These are phyloP conservation scores for Aspergillus ustus DNA, from an alignment of 2,329 filamentous ascomycete genomes.

Conservation along the genomic window DNA sequence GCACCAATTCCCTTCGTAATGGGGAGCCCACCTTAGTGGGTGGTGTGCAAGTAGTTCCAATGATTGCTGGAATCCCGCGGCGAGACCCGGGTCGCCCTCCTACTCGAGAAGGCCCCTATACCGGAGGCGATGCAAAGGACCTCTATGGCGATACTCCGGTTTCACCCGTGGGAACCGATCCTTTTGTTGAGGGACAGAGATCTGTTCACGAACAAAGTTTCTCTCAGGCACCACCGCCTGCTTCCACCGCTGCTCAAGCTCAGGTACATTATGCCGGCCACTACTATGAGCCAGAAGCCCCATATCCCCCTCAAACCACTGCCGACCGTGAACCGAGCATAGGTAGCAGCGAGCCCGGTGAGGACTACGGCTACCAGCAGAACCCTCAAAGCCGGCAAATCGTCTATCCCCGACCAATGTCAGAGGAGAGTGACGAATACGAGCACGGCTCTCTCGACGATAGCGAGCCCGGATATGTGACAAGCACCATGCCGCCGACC, in stretches of 20 bases:
- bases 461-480: slow-evolving; percentile 42
- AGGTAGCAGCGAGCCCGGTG: slow-evolving; percentile 63
- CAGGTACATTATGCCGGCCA: slow-evolving; percentile 34
- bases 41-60: slow-evolving; percentile 93
- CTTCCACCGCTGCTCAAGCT: slow-evolving; percentile 39
- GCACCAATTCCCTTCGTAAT: slow-evolving; percentile 80
- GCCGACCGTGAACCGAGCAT: slow-evolving; percentile 53
- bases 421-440: slow-evolving; percentile 59
- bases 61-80: slow-evolving; percentile 72
- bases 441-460: slow-evolving; percentile 55
- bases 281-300: slow-evolving; percentile 47
- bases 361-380: slow-evolving; percentile 67
- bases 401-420: slow-evolving; percentile 55
- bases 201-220: slow-evolving; percentile 17
- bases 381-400: slow-evolving; percentile 67
- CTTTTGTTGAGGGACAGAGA: slow-evolving; percentile 58
- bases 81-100: slow-evolving; percentile 53
- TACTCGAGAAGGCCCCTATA: slow-evolving; percentile 51
- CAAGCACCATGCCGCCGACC: slow-evolving; percentile 29
- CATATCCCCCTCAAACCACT: slow-evolving; percentile 43
- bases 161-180: slow-evolving; percentile 65
- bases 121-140: slow-evolving; percentile 38
- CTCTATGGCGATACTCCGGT: slow-evolving; percentile 57
- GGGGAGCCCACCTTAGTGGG: slow-evolving; percentile 88
- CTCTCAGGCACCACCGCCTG: slow-evolving; percentile 31